Percentiles rank a stretch among this genome's conserved stretches.
These are phyloP conservation scores for Prunus davidiana DNA, from an alignment of 306 rosid species.

Conservation along the genomic window DNA sequence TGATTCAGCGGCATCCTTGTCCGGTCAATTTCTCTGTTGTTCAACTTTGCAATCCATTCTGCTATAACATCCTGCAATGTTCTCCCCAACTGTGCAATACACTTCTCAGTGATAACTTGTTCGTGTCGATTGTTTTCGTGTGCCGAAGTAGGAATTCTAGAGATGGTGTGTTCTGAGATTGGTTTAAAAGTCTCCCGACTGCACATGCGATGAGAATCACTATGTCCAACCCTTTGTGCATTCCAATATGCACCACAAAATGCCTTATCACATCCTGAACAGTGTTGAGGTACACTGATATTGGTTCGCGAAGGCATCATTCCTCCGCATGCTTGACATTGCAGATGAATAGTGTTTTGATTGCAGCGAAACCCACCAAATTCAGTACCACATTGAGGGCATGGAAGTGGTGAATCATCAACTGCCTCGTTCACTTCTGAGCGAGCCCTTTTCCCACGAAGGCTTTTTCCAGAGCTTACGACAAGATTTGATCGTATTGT, in stretches of 20 bases:
- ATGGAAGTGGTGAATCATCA: slow-evolving; percentile 42
- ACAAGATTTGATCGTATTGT: slow-evolving; percentile 76
- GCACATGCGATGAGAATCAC: slow-evolving; percentile 52
- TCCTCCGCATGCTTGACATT: slow-evolving; percentile 93
- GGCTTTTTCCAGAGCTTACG: slow-evolving; percentile 44
- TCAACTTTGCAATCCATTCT: slow-evolving; percentile 63
- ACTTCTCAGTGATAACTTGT: slow-evolving; percentile 69
- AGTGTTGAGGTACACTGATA: slow-evolving; percentile 62
- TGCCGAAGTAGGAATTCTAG: slow-evolving; percentile 56
- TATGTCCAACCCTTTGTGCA: slow-evolving; percentile 46
- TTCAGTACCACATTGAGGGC: slow-evolving; percentile 85
- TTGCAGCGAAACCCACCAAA: slow-evolving; percentile 65
- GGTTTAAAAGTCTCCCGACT: slow-evolving; percentile 61
- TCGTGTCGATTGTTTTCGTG: slow-evolving; percentile 85
- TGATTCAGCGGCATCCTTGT: slow-evolving; percentile 56
- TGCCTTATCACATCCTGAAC: slow-evolving; percentile 85
- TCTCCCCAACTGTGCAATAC: slow-evolving; percentile 78
- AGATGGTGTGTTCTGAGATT: slow-evolving; percentile 49
- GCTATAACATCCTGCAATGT: slow-evolving; percentile 74
- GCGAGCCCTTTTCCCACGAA: slow-evolving; percentile 46
- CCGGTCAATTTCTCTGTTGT: slow-evolving; percentile 74
- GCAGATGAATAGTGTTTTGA: slow-evolving; percentile 62
- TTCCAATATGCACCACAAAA: slow-evolving; percentile 90
- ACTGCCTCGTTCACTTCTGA: slow-evolving; percentile 38
- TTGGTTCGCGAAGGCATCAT: slow-evolving; percentile 83